Conservation (phyloP, 768 basidiomycete genomes). For the Xerocomus potaroensis region DNA sequence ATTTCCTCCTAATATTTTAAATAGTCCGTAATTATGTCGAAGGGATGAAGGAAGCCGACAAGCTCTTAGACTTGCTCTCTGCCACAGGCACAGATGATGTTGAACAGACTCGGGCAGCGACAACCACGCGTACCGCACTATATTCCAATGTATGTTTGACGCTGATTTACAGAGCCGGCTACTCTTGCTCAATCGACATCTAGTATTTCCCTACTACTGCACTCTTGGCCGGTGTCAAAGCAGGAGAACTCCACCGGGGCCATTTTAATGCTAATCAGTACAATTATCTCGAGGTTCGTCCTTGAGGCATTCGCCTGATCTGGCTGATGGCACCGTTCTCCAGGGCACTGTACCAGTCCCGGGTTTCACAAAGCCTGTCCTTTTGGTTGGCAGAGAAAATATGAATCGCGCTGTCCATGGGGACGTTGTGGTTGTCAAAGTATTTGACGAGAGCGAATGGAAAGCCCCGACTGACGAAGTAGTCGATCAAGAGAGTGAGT, state of each 20-base stretch:
- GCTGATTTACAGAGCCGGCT: not conserved
- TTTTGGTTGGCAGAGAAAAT: slow-evolving; percentile 83
- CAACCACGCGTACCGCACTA: slow-evolving; percentile 51
- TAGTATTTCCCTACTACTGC: slow-evolving; percentile 78
- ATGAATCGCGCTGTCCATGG: slow-evolving; percentile 97
- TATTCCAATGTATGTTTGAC: slow-evolving; percentile 64
- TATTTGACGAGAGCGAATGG: slow-evolving; percentile 88
- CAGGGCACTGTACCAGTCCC: slow-evolving; percentile 81
- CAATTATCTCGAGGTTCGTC: slow-evolving; percentile 85
- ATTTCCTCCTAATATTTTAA: not conserved
- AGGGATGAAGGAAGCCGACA: slow-evolving; percentile 56
- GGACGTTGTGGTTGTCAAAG: slow-evolving; percentile 86
- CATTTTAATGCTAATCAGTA: slow-evolving; percentile 94
- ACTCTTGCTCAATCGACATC: not conserved
- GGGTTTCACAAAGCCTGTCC: slow-evolving; percentile 68
- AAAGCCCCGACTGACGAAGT: slow-evolving; percentile 89
- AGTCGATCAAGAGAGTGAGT: slow-evolving; percentile 84
- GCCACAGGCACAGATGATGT: slow-evolving; percentile 58
- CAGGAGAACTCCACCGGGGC: slow-evolving; percentile 82
- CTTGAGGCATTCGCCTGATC: not conserved
- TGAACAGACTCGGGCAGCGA: slow-evolving; percentile 55
- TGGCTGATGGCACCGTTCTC: not conserved
- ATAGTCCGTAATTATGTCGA: slow-evolving; percentile 80
- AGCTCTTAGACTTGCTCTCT: slow-evolving; percentile 80
- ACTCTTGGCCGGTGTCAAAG: slow-evolving; percentile 78